Evolutionary conservation across 257 asterid genomes (phyloP).

Genomic region (Capsicum baccatum): DNA sequence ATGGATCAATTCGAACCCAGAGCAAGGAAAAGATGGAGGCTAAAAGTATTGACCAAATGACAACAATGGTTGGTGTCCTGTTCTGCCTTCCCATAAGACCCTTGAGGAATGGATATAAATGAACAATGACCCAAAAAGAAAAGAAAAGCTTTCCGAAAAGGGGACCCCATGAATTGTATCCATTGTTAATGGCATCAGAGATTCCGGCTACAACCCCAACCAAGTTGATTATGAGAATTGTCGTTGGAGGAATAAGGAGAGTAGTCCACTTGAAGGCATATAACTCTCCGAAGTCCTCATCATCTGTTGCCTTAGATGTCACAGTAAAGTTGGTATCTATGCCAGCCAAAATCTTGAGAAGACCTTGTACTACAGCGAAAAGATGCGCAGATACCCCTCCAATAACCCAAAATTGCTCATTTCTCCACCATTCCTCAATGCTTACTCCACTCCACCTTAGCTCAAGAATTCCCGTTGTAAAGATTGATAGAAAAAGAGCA

Average conservation of each 20-base stretch:
- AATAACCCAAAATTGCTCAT: conserved; percentile 97
- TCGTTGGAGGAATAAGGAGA: conserved; percentile 89
- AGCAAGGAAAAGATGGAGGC: conserved; percentile 92
- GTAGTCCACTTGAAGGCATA: conserved; percentile 96
- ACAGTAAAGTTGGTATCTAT: conserved; percentile 92
- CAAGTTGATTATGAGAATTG: conserved; percentile 75
- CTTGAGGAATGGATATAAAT: conserved; percentile 90
- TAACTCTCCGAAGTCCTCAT: conserved; percentile 81
- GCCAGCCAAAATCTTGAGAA: conserved; percentile 79
- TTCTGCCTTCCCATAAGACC: conserved; percentile 93
- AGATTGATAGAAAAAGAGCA: conserved; percentile 84
- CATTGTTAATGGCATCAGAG: conserved; percentile 87
- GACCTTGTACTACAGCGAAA: conserved; percentile 85
- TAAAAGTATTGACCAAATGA: conserved; percentile 82
- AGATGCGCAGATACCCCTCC: conserved; percentile 94
- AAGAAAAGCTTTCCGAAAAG: conserved; percentile 91
- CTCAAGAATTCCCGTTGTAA: conserved; percentile 83
- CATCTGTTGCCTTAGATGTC: conserved; percentile 79
- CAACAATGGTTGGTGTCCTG: conserved; percentile 87
- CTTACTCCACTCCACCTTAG: conserved; percentile 94
- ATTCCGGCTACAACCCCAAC: conserved; percentile 94
- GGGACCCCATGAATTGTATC: conserved; percentile 92
- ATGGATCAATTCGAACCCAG: conserved; percentile 90
- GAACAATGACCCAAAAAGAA: conserved; percentile 92
- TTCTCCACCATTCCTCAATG: conserved; percentile 99